These are phyloP conservation scores for Rhizophora apiculata DNA, from an alignment of 345 rosid species.

Conservation along the genomic window DNA sequence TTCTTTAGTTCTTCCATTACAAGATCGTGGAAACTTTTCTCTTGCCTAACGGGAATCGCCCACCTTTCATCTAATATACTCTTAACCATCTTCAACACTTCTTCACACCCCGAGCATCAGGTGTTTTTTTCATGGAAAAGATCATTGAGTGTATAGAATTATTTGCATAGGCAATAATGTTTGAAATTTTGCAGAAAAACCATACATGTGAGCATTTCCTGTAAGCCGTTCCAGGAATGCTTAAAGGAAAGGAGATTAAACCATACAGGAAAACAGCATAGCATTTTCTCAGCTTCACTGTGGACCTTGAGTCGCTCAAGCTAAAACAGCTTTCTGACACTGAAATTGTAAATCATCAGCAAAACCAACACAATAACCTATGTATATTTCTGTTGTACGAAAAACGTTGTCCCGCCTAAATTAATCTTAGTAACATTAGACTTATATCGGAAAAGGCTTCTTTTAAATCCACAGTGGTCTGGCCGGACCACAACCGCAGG, in stretches of 20 bases:
- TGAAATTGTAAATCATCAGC: slow-evolving; percentile 37
- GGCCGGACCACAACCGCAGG: slow-evolving; percentile 24
- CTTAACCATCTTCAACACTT: background rate
- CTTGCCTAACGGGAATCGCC: background rate
- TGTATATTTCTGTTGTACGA: too few relatives aligned
- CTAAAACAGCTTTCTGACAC: slow-evolving; percentile 30
- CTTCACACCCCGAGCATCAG: background rate
- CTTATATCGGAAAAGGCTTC: slow-evolving; percentile 26
- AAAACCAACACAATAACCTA: background rate
- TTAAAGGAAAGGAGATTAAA: slow-evolving; percentile 35
- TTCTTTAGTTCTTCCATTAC: background rate
- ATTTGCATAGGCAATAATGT: background rate
- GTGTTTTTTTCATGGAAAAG: too few relatives aligned
- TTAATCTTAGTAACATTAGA: too few relatives aligned
- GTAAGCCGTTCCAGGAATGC: slow-evolving; percentile 41
- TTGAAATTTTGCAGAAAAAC: background rate
- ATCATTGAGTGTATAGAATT: too few relatives aligned
- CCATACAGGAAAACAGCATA: slow-evolving; percentile 29
- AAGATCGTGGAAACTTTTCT: background rate
- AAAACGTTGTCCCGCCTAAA: too few relatives aligned
- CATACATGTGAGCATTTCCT: slow-evolving; percentile 32
- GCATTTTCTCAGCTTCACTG: slow-evolving; percentile 15
- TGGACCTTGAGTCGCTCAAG: slow-evolving; percentile 18
- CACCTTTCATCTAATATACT: background rate
- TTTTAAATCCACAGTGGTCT: slow-evolving; percentile 28